Conservation (phyloP, 371 early-diverging fungal genomes). For the Thermomucor indicae-seudaticae region DNA sequence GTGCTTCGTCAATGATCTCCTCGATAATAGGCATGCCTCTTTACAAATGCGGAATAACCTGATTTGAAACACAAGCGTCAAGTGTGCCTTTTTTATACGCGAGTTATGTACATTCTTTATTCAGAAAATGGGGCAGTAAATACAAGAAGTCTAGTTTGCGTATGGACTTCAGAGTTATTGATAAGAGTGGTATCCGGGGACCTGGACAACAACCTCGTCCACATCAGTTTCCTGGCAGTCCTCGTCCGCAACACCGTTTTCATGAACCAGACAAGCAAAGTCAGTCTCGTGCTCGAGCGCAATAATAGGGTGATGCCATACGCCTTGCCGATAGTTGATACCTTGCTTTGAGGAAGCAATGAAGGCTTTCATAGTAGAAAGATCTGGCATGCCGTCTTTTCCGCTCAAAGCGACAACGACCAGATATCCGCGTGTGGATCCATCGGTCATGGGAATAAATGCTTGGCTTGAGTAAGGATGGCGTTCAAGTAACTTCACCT, state of each 20-base stretch:
- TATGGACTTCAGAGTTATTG: no score
- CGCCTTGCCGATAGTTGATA: conserved; percentile 74
- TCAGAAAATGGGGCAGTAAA: neutral
- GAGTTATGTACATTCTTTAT: neutral
- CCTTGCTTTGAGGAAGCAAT: conserved; percentile 73
- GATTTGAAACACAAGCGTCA: no score
- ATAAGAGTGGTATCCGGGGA: conserved; percentile 36
- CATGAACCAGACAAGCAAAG: conserved; percentile 68
- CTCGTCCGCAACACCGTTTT: conserved; percentile 64
- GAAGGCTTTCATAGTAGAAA: conserved; percentile 72
- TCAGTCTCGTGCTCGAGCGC: conserved; percentile 55
- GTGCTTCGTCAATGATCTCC: conserved; percentile 10
- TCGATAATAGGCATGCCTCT: conserved; percentile 44
- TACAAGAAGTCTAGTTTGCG: neutral
- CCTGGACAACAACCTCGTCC: conserved; percentile 20
- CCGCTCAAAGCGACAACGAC: conserved; percentile 79
- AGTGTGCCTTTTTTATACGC: neutral
- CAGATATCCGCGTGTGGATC: conserved; percentile 58
- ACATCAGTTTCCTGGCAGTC: conserved; percentile 59
- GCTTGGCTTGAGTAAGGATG: conserved; percentile 86
- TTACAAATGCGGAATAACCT: no score
- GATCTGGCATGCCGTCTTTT: conserved; percentile 60
- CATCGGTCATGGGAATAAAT: conserved; percentile 78
- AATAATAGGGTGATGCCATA: conserved; percentile 93
- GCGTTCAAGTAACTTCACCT: conserved; percentile 75